Evolutionary conservation across 2,329 filamentous ascomycete genomes (phyloP), one percentile per base, ranked within the genome.

Genomic region (Claviceps sp.): DNA sequence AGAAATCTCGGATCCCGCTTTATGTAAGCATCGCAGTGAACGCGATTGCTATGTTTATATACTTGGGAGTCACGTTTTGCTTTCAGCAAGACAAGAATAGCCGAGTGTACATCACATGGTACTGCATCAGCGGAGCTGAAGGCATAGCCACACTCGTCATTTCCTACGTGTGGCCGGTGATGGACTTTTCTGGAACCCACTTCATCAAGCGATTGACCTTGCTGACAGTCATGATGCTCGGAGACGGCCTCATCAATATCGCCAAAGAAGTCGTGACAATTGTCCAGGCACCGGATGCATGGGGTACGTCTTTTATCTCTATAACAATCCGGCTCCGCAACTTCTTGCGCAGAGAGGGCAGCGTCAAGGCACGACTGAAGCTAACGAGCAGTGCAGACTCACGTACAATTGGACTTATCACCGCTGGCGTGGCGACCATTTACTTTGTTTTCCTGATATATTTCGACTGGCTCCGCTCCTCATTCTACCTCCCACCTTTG

Each of bases 391-490:
- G 7, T 41, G 40, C 10, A 41, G 40, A 41, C n/a, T 17, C 40
- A 17, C 40, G 40, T 17, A 69, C 68, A 2, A 70, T 73, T 17
- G 71, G 70, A 4, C 63, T 70, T 22, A 62, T 73, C 10, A 65
- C 65, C 0, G 62, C 70, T 1, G 65, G 68, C 1, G 59, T 66
- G 0, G 64, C 68, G 5, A 68, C 69, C n/a, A 66, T 73, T 26
- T 74, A 74, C 58, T 65, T 70, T 45, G 62, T 74, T 49, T 74
- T 73, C 58, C 66, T 74, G 50, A 59, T 72, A 39, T 73, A 74
- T 55, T 75, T 85, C 51, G 72, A 84, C 57, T 84, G 79, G 77
- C 79, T 82, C 64, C 81, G 82, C 60, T 79, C 79, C 49, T 74
- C 80, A 54, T 56, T 55, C 38, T 73, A 81, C 37, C 77, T 74